A percentile compares a stretch with the other conserved stretches of the same genome.
phyloP scores from a whole-genome alignment of 164 flowering plant species.

The Pachysandra terminalis region DNA sequence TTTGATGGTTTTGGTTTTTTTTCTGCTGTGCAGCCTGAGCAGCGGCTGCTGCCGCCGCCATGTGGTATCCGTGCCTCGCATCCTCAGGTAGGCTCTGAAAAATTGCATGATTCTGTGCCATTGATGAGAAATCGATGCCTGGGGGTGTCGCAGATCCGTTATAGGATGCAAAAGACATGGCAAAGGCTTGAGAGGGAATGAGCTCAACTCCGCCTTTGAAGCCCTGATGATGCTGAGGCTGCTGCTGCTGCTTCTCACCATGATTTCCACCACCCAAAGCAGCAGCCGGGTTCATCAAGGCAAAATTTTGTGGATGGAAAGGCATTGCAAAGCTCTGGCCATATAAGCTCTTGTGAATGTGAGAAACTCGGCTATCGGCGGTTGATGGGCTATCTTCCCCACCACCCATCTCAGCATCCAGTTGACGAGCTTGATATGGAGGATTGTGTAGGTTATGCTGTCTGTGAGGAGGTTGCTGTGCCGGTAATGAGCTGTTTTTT shows the following conservation, averaged over 20 bases:
- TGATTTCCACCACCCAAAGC: constrained; percentile 26
- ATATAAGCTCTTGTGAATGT: constrained; percentile 45
- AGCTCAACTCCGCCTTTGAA: constrained; percentile 60
- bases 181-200: constrained; percentile 62
- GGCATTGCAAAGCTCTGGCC: constrained; percentile 63
- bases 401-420: constrained; percentile 46
- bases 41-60: constrained; percentile 51
- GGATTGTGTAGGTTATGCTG: constrained; percentile 31
- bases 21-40: constrained; percentile 57
- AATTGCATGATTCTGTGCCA: constrained; percentile 61
- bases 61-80: constrained; percentile 53
- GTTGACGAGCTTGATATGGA: constrained; percentile 39
- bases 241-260: constrained; percentile 48
- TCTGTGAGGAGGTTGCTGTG: constrained; percentile 9
- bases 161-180: constrained; percentile 71
- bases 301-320: constrained; percentile 59
- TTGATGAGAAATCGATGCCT: constrained; percentile 65
- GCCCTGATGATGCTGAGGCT: constrained; percentile 36
- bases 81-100: constrained; percentile 71
- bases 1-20: constrained; percentile 40
- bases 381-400: constrained; percentile 73
- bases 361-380: constrained; percentile 64
- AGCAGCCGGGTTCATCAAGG: constrained; percentile 48
- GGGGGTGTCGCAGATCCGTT: constrained; percentile 49
- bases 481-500: constrained; percentile 32